A percentile compares a stretch with the other conserved stretches of the same genome.
Evolutionary conservation across 2,329 filamentous ascomycete genomes (phyloP).

Genomic region (Alternaria burnsii): DNA sequence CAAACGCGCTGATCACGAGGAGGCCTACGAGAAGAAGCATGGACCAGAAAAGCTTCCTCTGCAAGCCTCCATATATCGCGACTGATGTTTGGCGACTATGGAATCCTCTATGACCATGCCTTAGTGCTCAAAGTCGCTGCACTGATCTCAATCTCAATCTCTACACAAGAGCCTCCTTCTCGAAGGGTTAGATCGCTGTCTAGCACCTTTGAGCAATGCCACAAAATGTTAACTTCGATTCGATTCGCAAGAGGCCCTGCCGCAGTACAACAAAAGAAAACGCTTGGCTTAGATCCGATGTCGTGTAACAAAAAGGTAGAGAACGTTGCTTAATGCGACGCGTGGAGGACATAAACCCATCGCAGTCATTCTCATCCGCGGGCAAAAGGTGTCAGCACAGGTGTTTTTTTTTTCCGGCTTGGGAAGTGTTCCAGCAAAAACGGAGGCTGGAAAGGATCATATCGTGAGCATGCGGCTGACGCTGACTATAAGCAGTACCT

Average conservation of each 20-base stretch:
- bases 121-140: neutral
- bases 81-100: neutral
- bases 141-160: neutral
- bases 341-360: neutral
- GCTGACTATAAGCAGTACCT: neutral
- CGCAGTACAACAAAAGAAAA: neutral
- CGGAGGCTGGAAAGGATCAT: neutral
- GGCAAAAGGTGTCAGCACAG: neutral
- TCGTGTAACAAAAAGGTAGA: neutral
- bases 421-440: neutral
- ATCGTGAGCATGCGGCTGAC: neutral
- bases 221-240: neutral
- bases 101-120: neutral
- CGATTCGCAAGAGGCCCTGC: neutral
- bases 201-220: neutral
- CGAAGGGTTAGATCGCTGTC: neutral
- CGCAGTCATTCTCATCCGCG: neutral
- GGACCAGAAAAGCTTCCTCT: neutral
- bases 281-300: neutral
- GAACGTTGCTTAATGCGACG: neutral
- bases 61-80: conserved; percentile 20
- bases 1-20: conserved; percentile 3
- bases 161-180: neutral
- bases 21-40: neutral
- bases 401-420: neutral